Evolutionary conservation across 345 rosid species (phyloP), one percentile per base, ranked within the genome.

Genomic region (Trapa incisa): DNA sequence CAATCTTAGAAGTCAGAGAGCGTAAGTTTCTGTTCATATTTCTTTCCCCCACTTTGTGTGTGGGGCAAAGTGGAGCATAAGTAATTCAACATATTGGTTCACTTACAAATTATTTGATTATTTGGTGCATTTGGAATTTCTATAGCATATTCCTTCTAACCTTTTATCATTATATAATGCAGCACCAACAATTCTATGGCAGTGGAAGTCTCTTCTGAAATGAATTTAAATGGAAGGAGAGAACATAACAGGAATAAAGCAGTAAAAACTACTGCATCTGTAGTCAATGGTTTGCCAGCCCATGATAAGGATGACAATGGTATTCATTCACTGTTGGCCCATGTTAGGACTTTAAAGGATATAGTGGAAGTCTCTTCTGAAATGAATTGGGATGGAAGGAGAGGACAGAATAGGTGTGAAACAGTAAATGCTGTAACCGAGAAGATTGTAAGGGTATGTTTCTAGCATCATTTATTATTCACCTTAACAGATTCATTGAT

Each of bases 1-100:
- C 81, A 84, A 87, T 80, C 94, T 93, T 66, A 82, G 97, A 73
- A 83, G 86, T 43, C 82, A 79, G 63, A 85, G 77, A 81, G 77
- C 48, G 97, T 93, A 85, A 85, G 91, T 76, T 61, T 67, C 65
- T 22, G 60, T 67, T 45, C 41, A 5, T 15, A 4, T 41, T 41
- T 41, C 43, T 41, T 41, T 41, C 43, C 29, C 33, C 52, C n/a
- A 33, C 56, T 29, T 3, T 43, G 29, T 22, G 43, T 41, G 43
- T 41, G 6, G 29, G 29, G 29, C 29, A 13, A 11, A 22, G 29
- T 22, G 35, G 5, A 36, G 47, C 11, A 63, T 32, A 7, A 1
- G 33, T 35, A 54, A 58, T 35, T 9, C 32, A 5, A n/a, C 8
- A 6, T 5, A 22, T n/a, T 29, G 7, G 14, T 58, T 29, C 14